Evolutionary conservation across 495 filamentous ascomycete species (phyloP), one percentile per base, ranked within the genome.

Genomic region (Penicillium desertorum): DNA sequence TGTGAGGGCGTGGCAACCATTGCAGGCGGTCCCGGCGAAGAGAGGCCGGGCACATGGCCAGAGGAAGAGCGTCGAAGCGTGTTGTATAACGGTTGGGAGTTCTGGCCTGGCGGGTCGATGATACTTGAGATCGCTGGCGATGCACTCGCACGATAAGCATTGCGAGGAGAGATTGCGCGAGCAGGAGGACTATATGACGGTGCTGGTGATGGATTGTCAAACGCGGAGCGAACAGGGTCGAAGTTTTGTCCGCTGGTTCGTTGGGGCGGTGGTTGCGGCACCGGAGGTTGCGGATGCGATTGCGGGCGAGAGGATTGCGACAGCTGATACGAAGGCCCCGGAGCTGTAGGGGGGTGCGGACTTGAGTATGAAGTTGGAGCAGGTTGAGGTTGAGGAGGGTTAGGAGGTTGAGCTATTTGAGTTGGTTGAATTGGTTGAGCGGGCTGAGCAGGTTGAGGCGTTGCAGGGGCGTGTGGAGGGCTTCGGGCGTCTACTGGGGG

Each of bases 111-210:
- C 8, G 89, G 90, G 58, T 96, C 91, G 41, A 96, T 91, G 36
- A 96, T 80, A 68, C 90, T 94, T 19, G 90, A 86, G 58, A 96
- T 96, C 0, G 92, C 90, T 8, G 92, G 91, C 23, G 92, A 96
- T 19, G 89, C 88, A 67, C 89, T 94, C 17, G 91, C 89, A 49
- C 88, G 83, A 65, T 84, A 88, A 41, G 53, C 56, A 11, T 59
- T 66, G n/a, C 63, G 71, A 7, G 75, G 76, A 5, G 76, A 77
- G 4, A 67, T 41, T 8, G 62, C 54, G 16, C 70, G 54, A 65
- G 63, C 37, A 51, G 73, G 52, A 57, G 77, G 75, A 55, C 72
- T 78, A 45, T 75, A 75, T 37, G 81, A 77, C 4, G 81, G 72
- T 1, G 76, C 75, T 39, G 78, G 83, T 34, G 84, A 83, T 67